Percentiles rank a stretch among this genome's conserved stretches.
phyloP scores from a whole-genome alignment of 2,329 filamentous ascomycete genomes.

The Verticillium tricorpus region DNA sequence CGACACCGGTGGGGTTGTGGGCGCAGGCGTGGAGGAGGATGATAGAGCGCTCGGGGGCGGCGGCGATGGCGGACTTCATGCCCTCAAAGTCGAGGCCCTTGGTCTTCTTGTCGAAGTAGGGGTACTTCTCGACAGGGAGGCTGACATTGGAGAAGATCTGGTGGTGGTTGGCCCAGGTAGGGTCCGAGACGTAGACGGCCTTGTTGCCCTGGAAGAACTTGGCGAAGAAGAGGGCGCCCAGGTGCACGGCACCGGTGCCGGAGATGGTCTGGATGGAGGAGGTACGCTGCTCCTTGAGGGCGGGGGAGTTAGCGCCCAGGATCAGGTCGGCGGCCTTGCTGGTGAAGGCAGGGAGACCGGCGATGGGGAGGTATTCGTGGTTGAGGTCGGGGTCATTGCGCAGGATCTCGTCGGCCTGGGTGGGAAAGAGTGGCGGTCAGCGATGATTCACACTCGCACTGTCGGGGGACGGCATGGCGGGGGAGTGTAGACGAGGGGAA shows the following conservation, averaged over 20 bases:
- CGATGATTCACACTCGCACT: slow-evolving; percentile 9
- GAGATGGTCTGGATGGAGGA: slow-evolving; percentile 91
- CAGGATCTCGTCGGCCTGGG: slow-evolving; percentile 83
- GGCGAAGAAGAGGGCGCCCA: slow-evolving; percentile 88
- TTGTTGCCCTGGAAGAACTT: slow-evolving; percentile 79
- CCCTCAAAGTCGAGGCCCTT: slow-evolving; percentile 89
- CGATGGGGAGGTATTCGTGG: slow-evolving; percentile 98
- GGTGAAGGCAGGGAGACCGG: slow-evolving; percentile 81
- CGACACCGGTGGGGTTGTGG: slow-evolving; percentile 96
- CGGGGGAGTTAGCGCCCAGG: slow-evolving; percentile 73
- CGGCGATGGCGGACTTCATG: slow-evolving; percentile 68
- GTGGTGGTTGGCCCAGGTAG: slow-evolving; percentile 98
- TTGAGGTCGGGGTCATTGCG: slow-evolving; percentile 86
- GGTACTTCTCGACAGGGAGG: slow-evolving; percentile 75
- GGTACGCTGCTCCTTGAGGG: slow-evolving; percentile 76
- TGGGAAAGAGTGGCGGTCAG: slow-evolving; percentile 8
- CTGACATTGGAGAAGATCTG: slow-evolving; percentile 95
- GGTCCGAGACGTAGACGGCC: slow-evolving; percentile 85
- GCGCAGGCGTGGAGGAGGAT: slow-evolving; percentile 93
- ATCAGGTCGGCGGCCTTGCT: slow-evolving; percentile 87
- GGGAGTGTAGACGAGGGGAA: neutral
- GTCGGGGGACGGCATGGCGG: slow-evolving; percentile 3
- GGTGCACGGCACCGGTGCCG: slow-evolving; percentile 89
- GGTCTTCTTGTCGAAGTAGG: slow-evolving; percentile 87
- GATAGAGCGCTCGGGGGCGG: slow-evolving; percentile 74